Conservation (phyloP, 768 basidiomycete species). For the Xerocomellus intermedius region DNA sequence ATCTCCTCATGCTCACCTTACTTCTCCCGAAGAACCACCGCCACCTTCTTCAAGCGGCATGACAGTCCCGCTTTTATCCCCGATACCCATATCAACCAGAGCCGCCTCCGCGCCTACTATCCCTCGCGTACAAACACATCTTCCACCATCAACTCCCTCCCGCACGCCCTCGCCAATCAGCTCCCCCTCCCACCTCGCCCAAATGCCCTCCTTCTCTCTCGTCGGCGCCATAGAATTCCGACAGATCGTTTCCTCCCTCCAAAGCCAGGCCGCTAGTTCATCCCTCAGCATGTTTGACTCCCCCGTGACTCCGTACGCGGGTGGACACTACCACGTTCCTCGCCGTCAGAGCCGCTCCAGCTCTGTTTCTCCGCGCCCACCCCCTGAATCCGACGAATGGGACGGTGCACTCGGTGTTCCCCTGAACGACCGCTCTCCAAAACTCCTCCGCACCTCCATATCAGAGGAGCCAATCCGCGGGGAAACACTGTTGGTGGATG, state of each 20-base stretch:
- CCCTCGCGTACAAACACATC: constrained; percentile 40
- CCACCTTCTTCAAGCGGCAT: constrained; percentile 6
- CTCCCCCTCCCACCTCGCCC: constrained; percentile 37
- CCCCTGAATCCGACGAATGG: constrained; percentile 44
- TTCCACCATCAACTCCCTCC: constrained; percentile 40
- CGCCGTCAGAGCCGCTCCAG: constrained; percentile 27
- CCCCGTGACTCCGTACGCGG: constrained; percentile 66
- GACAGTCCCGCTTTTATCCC: constrained; percentile 26
- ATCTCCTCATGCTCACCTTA: constrained; percentile 3
- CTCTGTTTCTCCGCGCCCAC: constrained; percentile 32
- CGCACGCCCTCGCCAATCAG: constrained; percentile 52
- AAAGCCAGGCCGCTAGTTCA: constrained; percentile 59
- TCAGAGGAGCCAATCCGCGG: constrained; percentile 14
- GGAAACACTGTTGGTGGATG: not conserved
- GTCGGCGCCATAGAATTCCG: constrained; percentile 96
- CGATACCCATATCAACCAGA: constrained; percentile 39
- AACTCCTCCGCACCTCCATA: constrained; percentile 32
- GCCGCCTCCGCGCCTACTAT: constrained; percentile 36
- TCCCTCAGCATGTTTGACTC: constrained; percentile 66
- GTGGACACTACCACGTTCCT: constrained; percentile 66
- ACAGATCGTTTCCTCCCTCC: constrained; percentile 81
- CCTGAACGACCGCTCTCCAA: constrained; percentile 49
- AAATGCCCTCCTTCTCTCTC: constrained; percentile 84
- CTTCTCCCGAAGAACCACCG: constrained; percentile 8
- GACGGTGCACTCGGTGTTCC: constrained; percentile 51